These are phyloP conservation scores for Stylosanthes scabra DNA, from an alignment of 331 rosid genomes.

Conservation along the genomic window DNA sequence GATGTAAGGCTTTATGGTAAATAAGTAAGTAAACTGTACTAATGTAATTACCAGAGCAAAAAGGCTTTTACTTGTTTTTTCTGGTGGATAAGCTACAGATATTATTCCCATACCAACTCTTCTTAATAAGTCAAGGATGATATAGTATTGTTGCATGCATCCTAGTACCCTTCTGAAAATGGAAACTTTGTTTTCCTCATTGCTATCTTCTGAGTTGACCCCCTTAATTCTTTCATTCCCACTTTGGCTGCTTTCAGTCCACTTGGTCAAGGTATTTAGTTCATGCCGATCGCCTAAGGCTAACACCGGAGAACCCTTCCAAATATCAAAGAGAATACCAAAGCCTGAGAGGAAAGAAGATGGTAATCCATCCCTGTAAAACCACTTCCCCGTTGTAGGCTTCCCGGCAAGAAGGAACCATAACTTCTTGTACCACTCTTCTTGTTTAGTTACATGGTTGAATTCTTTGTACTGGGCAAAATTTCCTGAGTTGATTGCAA, in stretches of 20 bases:
- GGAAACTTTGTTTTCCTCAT: conserved; percentile 52
- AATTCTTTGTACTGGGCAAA: conserved; percentile 59
- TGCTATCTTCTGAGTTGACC: conserved; percentile 52
- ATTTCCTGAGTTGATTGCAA: conserved; percentile 57
- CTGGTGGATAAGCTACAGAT: conserved; percentile 57
- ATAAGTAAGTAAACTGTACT: conserved; percentile 54
- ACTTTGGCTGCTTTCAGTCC: conserved; percentile 48
- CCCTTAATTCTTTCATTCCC: conserved; percentile 49
- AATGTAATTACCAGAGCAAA: conserved; percentile 56
- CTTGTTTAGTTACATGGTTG: conserved; percentile 36
- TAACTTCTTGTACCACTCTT: conserved; percentile 53
- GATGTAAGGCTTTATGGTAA: conserved; percentile 59
- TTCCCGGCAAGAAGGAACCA: conserved; percentile 52
- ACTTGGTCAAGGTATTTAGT: conserved; percentile 45
- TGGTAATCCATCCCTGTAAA: conserved; percentile 52
- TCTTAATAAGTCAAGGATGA: conserved; percentile 58
- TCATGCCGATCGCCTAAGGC: conserved; percentile 53
- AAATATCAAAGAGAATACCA: conserved; percentile 63
- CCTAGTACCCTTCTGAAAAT: conserved; percentile 51
- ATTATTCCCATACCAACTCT: conserved; percentile 63
- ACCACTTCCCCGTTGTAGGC: conserved; percentile 64
- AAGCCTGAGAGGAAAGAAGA: conserved; percentile 55
- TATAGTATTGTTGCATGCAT: conserved; percentile 57
- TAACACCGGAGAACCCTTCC: conserved; percentile 54
- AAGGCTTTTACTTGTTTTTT: conserved; percentile 52